Conservation (phyloP, 78 protist species). For the Isochrysis galbana region DNA sequence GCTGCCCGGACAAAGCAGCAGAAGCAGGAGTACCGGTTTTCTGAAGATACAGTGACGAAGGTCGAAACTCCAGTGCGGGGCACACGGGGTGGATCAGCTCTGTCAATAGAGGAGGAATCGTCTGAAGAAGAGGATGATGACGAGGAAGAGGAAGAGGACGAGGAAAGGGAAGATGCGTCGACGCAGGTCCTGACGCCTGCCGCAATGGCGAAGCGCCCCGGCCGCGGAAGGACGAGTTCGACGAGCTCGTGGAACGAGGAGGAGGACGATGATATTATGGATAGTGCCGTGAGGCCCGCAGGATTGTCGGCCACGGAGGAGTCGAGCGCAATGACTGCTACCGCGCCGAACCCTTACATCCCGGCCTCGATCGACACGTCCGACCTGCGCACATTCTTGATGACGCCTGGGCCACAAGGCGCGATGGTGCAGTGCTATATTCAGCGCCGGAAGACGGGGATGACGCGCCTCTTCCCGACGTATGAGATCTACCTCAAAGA, state of each 20-base stretch:
- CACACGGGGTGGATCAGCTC: no score
- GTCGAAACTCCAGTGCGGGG: neutral
- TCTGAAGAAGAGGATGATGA: neutral
- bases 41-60: neutral
- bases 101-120: neutral
- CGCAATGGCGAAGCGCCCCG: no score
- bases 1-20: neutral
- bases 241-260: no score
- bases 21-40: neutral
- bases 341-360: no score
- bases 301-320: no score
- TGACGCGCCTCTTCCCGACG: constrained; percentile 38
- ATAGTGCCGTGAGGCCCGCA: no score
- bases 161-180: neutral
- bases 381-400: neutral
- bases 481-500: constrained; percentile 54
- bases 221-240: no score
- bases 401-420: neutral
- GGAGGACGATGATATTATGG: no score
- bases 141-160: neutral
- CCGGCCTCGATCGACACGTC: neutral
- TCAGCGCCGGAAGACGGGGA: constrained; percentile 20
- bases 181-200: no score
- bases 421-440: constrained; percentile 44
- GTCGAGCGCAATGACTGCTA: no score